phyloP scores from a whole-genome alignment of 768 basidiomycete species.

The Xerocomus brunneocitrinus region DNA sequence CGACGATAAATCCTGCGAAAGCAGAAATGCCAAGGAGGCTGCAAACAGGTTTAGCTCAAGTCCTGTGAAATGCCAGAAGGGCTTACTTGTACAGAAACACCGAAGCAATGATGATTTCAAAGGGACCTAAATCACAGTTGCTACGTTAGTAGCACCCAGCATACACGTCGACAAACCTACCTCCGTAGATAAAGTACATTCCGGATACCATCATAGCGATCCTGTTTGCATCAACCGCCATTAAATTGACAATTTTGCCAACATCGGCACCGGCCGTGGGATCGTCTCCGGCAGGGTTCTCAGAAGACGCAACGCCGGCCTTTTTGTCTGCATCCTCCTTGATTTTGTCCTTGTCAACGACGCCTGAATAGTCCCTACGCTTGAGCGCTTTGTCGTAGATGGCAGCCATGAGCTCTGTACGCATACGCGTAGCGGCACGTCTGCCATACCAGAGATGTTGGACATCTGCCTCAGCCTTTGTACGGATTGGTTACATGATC shows the following conservation, averaged over 20 bases:
- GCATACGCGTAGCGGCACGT: constrained; percentile 67
- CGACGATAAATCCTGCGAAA: constrained; percentile 42
- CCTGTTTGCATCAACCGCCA: constrained; percentile 75
- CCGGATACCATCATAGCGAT: constrained; percentile 51
- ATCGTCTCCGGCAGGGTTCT: constrained; percentile 37
- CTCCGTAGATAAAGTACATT: constrained; percentile 64
- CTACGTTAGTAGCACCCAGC: not conserved
- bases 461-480: constrained; percentile 57
- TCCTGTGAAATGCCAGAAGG: not conserved
- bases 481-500: not conserved
- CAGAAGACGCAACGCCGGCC: constrained; percentile 9
- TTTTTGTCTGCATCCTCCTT: constrained; percentile 23
- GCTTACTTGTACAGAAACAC: constrained; percentile 71
- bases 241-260: constrained; percentile 87
- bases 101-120: constrained; percentile 72
- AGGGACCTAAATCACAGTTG: constrained; percentile 44
- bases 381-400: constrained; percentile 89
- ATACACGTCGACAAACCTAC: constrained; percentile 26
- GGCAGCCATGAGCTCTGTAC: constrained; percentile 75
- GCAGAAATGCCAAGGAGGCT: constrained; percentile 44
- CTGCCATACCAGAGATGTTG: constrained; percentile 80
- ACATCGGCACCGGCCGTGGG: constrained; percentile 77
- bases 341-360: constrained; percentile 50
- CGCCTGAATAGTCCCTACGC: constrained; percentile 77
- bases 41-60: constrained; percentile 46